phyloP scores from a whole-genome alignment of 306 rosid genomes.

The Boehmeria nivea region DNA sequence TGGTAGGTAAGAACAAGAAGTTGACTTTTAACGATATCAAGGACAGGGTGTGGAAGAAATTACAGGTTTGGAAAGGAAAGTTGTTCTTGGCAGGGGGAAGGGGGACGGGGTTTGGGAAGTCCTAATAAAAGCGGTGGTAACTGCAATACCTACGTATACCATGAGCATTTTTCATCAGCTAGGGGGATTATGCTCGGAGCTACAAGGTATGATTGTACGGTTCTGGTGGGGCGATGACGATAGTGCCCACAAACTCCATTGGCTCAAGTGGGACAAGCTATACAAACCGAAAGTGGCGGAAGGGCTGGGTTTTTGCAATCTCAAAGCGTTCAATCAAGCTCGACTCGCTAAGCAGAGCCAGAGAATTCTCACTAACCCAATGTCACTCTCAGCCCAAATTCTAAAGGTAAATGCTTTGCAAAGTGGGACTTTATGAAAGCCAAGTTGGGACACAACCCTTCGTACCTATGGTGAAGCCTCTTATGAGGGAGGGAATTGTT shows the following conservation, averaged over 20 bases:
- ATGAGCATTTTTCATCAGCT: neutral
- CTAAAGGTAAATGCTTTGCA: neutral
- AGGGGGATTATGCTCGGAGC: neutral
- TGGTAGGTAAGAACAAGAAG: neutral
- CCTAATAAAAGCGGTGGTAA: neutral
- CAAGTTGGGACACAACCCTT: too few species aligned
- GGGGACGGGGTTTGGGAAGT: too few species aligned
- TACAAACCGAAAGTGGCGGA: neutral
- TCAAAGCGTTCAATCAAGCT: neutral
- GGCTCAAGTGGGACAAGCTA: neutral
- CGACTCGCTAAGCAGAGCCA: neutral
- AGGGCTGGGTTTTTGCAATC: neutral
- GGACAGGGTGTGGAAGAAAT: neutral
- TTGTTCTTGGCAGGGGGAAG: neutral
- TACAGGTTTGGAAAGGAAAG: neutral
- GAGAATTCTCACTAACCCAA: neutral
- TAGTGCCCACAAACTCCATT: neutral
- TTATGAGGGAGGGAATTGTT: neutral
- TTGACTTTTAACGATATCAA: neutral
- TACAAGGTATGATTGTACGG: neutral
- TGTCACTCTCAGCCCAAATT: neutral
- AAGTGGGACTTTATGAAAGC: too few species aligned
- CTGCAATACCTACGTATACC: neutral
- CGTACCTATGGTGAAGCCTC: neutral
- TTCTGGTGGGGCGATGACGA: neutral